Percentiles rank a stretch among this genome's conserved stretches.
phyloP scores from a whole-genome alignment of 1,284 basidiomycete genomes.

The Ceratorhiza oryzae-sativae region DNA sequence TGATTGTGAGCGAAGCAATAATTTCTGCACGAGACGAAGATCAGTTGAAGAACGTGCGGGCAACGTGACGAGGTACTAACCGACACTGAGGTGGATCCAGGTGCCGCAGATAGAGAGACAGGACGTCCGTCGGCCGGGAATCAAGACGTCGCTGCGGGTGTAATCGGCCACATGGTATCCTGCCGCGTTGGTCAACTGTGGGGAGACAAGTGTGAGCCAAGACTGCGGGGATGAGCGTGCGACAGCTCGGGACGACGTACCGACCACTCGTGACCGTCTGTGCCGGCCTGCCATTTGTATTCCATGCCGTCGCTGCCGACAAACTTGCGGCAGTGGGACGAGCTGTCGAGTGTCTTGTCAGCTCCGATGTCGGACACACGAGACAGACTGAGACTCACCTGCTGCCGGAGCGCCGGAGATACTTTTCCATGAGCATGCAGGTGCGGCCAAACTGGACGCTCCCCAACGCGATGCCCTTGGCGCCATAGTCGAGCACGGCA shows the following conservation, averaged over 20 bases:
- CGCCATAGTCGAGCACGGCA: conserved; percentile 35
- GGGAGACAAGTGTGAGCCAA: background rate
- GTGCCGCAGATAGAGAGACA: conserved; percentile 21
- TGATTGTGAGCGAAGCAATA: conserved; percentile 32
- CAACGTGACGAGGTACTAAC: background rate
- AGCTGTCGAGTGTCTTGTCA: background rate
- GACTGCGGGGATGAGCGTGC: background rate
- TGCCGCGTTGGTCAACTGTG: conserved; percentile 36
- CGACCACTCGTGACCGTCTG: conserved; percentile 32
- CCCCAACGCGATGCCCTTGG: conserved; percentile 31
- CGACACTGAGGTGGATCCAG: conserved; percentile 33
- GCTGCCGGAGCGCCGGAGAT: conserved; percentile 31
- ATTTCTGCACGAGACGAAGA: conserved; percentile 28
- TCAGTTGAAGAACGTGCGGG: conserved; percentile 1
- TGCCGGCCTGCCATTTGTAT: conserved; percentile 33
- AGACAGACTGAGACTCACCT: conserved; percentile 1
- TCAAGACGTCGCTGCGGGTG: conserved; percentile 25
- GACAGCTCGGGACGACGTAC: conserved; percentile 5
- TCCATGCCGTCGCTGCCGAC: conserved; percentile 35
- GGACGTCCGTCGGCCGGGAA: conserved; percentile 30
- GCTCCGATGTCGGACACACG: background rate
- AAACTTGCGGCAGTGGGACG: conserved; percentile 31
- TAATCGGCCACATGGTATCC: conserved; percentile 36
- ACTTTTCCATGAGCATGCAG: conserved; percentile 36
- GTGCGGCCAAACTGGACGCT: conserved; percentile 31